phyloP scores from a whole-genome alignment of 768 basidiomycete species.

The Goffeauzyma gilvescens region DNA sequence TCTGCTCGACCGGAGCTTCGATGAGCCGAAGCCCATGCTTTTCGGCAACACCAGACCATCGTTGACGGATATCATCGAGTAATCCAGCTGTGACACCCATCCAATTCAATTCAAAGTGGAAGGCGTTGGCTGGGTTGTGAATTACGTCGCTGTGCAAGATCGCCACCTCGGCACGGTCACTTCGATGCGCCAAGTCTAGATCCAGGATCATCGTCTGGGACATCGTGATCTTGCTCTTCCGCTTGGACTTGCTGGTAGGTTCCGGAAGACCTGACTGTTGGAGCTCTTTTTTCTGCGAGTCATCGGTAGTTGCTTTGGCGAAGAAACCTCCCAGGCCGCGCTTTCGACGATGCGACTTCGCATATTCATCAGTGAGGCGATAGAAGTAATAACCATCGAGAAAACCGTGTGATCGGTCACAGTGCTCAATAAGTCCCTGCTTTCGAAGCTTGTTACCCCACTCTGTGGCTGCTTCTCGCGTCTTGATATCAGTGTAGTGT shows the following conservation, averaged over 20 bases:
- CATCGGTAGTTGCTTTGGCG: conserved; percentile 18
- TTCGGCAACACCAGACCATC: conserved; percentile 66
- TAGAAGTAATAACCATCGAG: conserved; percentile 86
- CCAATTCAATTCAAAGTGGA: conserved; percentile 96
- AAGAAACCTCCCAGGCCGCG: conserved; percentile 57
- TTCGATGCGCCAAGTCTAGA: conserved; percentile 41
- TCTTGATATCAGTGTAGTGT: conserved; percentile 73
- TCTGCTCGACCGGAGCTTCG: conserved; percentile 81
- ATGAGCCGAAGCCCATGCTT: conserved; percentile 78
- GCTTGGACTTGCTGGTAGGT: neutral
- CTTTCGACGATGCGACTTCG: conserved; percentile 41
- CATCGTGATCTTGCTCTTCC: conserved; percentile 34
- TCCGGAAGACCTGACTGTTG: neutral
- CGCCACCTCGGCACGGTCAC: conserved; percentile 71
- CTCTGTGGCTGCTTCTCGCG: conserved; percentile 57
- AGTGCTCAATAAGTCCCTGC: conserved; percentile 63
- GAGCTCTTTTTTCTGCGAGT: neutral
- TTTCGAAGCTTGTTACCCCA: conserved; percentile 60
- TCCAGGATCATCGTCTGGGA: conserved; percentile 86
- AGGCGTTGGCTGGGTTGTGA: conserved; percentile 81
- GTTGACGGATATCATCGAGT: conserved; percentile 68
- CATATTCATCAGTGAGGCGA: conserved; percentile 56
- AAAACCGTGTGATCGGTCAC: conserved; percentile 58
- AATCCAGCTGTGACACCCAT: conserved; percentile 79
- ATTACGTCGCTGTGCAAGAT: conserved; percentile 84